Conservation (phyloP, 768 basidiomycete genomes). For the Guyanaporus albipodus region DNA sequence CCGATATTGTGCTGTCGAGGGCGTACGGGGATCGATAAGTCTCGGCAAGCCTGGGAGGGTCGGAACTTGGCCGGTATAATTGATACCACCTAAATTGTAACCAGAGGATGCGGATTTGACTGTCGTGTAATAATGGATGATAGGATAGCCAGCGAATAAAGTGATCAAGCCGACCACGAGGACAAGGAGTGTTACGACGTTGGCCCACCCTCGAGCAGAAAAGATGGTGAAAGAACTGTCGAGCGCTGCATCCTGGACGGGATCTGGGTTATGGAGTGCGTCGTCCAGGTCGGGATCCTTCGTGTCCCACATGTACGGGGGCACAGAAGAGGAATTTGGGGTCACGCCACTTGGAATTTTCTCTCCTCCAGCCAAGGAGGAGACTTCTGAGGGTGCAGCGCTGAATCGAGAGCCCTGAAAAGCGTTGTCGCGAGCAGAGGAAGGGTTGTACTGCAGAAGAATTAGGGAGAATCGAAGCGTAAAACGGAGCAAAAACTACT, state of each 20-base stretch:
- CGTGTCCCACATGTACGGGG: constrained; percentile 70
- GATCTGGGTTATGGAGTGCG: constrained; percentile 83
- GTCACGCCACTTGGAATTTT: constrained; percentile 29
- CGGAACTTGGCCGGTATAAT: constrained; percentile 85
- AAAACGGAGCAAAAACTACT: constrained; percentile 40
- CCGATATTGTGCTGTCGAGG: constrained; percentile 48
- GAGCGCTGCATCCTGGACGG: constrained; percentile 58
- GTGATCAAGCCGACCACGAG: constrained; percentile 65
- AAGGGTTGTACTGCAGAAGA: constrained; percentile 51
- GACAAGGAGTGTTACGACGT: constrained; percentile 67
- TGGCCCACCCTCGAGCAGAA: constrained; percentile 80
- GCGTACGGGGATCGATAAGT: constrained; percentile 79
- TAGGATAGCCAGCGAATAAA: constrained; percentile 87
- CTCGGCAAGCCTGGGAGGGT: constrained; percentile 59
- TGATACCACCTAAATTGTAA: constrained; percentile 83
- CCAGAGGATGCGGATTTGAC: constrained; percentile 36
- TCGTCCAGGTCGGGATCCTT: constrained; percentile 89
- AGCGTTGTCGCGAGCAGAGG: constrained; percentile 36
- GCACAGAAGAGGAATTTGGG: constrained; percentile 57
- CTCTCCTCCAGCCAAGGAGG: constrained; percentile 36
- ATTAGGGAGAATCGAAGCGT: constrained; percentile 1
- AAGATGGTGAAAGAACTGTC: constrained; percentile 66
- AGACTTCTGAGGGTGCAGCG: constrained; percentile 45
- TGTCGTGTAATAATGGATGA: constrained; percentile 55
- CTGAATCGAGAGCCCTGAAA: constrained; percentile 58